phyloP scores from a whole-genome alignment of 148 eudicot species.

The Nepenthes mirabilis region DNA sequence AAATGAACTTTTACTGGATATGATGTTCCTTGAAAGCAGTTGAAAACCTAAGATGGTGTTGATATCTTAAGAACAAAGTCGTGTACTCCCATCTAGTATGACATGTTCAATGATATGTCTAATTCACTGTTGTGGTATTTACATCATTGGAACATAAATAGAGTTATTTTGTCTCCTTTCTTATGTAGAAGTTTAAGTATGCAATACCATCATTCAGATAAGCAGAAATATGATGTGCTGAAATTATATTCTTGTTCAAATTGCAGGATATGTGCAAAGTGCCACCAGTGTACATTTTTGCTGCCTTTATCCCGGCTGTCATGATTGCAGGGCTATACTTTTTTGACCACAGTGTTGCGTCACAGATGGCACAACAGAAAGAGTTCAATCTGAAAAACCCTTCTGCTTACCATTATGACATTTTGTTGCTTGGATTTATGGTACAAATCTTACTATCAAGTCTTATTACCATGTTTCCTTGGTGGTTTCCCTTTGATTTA shows the following conservation, averaged over 20 bases:
- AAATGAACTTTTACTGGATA: too few species aligned
- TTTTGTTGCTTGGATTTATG: constrained; percentile 74
- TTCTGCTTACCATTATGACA: constrained; percentile 33
- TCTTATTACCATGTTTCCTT: neutral
- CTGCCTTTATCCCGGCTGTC: constrained; percentile 31
- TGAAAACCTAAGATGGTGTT: too few species aligned
- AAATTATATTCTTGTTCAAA: neutral
- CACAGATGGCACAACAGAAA: constrained; percentile 39
- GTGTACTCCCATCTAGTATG: too few species aligned
- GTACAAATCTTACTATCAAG: constrained; percentile 19
- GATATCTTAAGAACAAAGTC: too few species aligned
- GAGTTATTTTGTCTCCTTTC: too few species aligned
- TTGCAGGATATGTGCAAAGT: constrained; percentile 34
- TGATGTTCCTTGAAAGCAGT: too few species aligned
- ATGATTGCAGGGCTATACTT: constrained; percentile 38
- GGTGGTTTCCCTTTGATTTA: neutral
- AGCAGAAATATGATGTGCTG: neutral
- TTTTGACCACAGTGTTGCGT: constrained; percentile 37
- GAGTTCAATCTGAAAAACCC: constrained; percentile 41
- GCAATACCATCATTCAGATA: neutral
- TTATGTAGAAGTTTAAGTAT: neutral
- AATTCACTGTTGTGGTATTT: too few species aligned
- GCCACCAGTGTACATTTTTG: constrained; percentile 26
- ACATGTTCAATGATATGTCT: too few species aligned
- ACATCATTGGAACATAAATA: too few species aligned